These are phyloP conservation scores for Hanseniaspora uvarum DNA, from an alignment of 1,139 yeast genomes.

Conservation along the genomic window DNA sequence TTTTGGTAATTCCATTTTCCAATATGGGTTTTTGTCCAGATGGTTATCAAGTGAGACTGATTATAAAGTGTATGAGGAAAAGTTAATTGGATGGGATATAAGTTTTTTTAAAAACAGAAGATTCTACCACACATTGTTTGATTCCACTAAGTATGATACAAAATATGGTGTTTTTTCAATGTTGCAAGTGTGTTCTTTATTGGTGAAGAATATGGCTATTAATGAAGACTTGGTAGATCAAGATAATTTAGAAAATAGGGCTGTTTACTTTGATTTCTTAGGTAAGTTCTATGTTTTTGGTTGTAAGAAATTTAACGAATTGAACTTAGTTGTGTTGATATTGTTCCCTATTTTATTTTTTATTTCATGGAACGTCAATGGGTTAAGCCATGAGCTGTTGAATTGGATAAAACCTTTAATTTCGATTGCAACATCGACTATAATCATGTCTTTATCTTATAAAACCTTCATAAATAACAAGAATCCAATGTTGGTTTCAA, in stretches of 20 bases:
- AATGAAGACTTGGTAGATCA: constrained; percentile 27
- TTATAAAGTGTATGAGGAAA: constrained; percentile 53
- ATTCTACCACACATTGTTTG: constrained; percentile 69
- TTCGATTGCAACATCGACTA: constrained; percentile 40
- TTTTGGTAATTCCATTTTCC: constrained; percentile 67
- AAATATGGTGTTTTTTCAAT: constrained; percentile 31
- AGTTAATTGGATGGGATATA: constrained; percentile 69
- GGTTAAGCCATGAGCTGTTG: constrained; percentile 38
- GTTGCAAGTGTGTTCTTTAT: constrained; percentile 5
- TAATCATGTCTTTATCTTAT: constrained; percentile 31
- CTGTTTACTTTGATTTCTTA: constrained; percentile 57
- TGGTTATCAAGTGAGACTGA: constrained; percentile 75
- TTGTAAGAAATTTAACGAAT: constrained; percentile 36
- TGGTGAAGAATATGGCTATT: constrained; percentile 28
- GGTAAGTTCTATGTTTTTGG: constrained; percentile 45
- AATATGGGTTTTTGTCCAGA: constrained; percentile 71
- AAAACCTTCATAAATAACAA: constrained; percentile 27
- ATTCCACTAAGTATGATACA: constrained; percentile 54
- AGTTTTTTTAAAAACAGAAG: constrained; percentile 71
- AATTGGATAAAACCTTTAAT: constrained; percentile 46
- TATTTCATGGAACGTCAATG: constrained; percentile 41
- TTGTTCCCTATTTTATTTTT: constrained; percentile 46
- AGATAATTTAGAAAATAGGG: constrained; percentile 32
- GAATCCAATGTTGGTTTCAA: constrained; percentile 54
- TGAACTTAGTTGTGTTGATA: constrained; percentile 44